phyloP scores from a whole-genome alignment of 78 protist genomes.

The Pigoraptor vietnamica region DNA sequence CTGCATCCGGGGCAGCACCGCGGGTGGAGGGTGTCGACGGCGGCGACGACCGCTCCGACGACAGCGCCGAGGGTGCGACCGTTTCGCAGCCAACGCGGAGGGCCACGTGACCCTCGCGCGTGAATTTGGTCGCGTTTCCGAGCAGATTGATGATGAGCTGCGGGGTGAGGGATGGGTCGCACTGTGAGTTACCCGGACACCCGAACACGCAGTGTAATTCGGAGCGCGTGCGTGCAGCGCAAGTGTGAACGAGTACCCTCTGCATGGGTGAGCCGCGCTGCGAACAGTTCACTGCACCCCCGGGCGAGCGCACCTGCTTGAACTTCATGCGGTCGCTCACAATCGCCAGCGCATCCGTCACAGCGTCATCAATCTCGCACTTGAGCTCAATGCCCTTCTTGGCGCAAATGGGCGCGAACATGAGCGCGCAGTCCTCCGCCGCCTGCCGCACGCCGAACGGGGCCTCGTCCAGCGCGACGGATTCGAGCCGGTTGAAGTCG shows the following conservation, averaged over 20 bases:
- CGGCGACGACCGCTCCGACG: not conserved
- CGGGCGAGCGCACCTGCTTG: not conserved
- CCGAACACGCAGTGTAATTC: too few species aligned
- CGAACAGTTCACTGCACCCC: too few species aligned
- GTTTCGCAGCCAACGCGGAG: not conserved
- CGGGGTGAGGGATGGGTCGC: not conserved
- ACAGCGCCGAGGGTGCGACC: not conserved
- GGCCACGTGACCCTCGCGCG: not conserved
- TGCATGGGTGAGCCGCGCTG: too few species aligned
- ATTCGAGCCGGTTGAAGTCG: not conserved
- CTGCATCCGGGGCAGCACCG: not conserved
- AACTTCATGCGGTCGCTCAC: not conserved
- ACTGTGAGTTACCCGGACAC: too few species aligned
- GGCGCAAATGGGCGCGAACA: not conserved
- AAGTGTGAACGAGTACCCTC: too few species aligned
- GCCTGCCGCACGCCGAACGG: not conserved
- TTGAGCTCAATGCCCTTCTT: not conserved
- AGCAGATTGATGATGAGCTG: not conserved
- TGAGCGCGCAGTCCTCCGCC: not conserved
- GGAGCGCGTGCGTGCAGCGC: too few species aligned
- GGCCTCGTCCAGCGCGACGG: not conserved
- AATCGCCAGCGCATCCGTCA: not conserved
- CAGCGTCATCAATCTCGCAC: not conserved
- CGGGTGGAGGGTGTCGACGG: not conserved
- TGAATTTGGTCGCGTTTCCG: not conserved